Evolutionary conservation across 192 early-diverging fungal species (phyloP).

Genomic region (Pecoramyces ruminantium): DNA sequence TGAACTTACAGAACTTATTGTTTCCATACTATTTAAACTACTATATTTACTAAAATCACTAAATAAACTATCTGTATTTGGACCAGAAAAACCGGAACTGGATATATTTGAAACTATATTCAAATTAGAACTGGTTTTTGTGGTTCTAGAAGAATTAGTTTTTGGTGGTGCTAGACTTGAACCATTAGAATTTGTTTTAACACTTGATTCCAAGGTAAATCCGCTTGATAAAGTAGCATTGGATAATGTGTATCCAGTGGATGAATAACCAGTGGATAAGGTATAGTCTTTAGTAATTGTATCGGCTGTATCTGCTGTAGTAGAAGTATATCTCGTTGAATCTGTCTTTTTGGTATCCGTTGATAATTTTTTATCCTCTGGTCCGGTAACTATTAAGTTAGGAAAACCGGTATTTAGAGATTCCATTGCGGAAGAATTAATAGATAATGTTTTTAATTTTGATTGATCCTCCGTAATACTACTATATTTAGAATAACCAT

Average conservation of each 20-base stretch:
- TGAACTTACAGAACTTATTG: background rate
- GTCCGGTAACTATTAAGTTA: background rate
- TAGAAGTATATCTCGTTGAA: background rate
- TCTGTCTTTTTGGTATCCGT: background rate
- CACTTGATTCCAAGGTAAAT: background rate
- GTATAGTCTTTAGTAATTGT: background rate
- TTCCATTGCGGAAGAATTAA: background rate
- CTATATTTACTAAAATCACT: background rate
- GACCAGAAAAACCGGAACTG: no score
- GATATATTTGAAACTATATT: background rate
- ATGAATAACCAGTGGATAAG: background rate
- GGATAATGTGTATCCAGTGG: background rate
- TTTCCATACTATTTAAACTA: background rate
- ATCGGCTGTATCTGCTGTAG: background rate
- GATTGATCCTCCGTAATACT: background rate
- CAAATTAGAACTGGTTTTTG: background rate
- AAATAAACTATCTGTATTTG: background rate
- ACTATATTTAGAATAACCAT: no score
- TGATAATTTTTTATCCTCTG: background rate
- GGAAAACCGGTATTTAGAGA: background rate
- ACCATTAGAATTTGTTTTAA: background rate
- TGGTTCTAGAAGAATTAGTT: background rate
- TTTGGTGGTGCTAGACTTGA: background rate
- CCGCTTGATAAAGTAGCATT: background rate
- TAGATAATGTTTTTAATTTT: background rate